Percentiles rank a stretch among this genome's conserved stretches.
Evolutionary conservation across 345 rosid genomes (phyloP).

Genomic region (Rubroshorea leprosula): DNA sequence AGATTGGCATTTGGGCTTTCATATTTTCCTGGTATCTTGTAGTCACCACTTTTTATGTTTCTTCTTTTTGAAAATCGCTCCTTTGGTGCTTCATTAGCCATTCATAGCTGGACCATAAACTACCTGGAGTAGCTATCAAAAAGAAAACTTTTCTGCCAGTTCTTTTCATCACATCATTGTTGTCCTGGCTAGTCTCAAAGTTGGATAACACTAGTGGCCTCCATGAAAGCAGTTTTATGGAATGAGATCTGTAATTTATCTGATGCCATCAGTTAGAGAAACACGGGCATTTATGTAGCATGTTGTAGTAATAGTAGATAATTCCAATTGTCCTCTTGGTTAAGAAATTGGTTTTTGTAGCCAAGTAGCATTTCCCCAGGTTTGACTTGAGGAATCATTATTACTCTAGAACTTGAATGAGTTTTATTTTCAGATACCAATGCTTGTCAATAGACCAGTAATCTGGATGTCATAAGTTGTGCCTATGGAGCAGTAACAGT

Average conservation of each 20-base stretch:
- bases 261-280: constrained; percentile 3
- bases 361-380: neutral
- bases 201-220: neutral
- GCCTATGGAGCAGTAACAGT: no score
- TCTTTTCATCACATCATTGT: neutral
- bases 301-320: neutral
- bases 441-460: no score
- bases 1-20: constrained; percentile 97
- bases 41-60: constrained; percentile 2
- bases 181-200: constrained; percentile 6
- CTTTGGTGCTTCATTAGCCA: neutral
- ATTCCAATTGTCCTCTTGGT: neutral
- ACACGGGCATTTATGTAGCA: neutral
- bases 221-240: neutral
- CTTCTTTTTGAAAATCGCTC: neutral
- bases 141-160: neutral
- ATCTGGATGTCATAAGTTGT: no score
- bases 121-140: neutral
- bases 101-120: neutral
- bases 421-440: no score
- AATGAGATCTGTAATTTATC: constrained; percentile 3
- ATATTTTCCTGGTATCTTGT: constrained; percentile 65
- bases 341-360: neutral
- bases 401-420: no score
- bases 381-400: neutral